phyloP scores from a whole-genome alignment of 1,139 yeast genomes.

The Lodderomyces oxycetoniae region DNA sequence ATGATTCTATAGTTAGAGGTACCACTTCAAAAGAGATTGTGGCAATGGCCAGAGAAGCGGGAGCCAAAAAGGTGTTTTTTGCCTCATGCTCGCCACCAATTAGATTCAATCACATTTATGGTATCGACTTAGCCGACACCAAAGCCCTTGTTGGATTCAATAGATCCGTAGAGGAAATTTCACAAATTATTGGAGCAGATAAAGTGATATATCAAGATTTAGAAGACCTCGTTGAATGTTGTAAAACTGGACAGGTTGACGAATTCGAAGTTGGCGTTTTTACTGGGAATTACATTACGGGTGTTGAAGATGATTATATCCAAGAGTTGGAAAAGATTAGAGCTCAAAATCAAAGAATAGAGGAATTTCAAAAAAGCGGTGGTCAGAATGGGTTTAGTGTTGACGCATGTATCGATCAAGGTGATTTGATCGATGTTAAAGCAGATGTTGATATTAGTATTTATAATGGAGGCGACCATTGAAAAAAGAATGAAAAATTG shows the following conservation, averaged over 20 bases:
- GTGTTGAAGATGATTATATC: slow-evolving; percentile 78
- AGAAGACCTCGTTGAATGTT: slow-evolving; percentile 76
- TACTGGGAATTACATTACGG: slow-evolving; percentile 90
- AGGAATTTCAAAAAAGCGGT: slow-evolving; percentile 28
- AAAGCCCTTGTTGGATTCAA: slow-evolving; percentile 88
- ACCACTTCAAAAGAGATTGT: slow-evolving; percentile 96
- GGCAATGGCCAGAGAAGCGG: slow-evolving; percentile 96
- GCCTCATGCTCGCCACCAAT: slow-evolving; percentile 98
- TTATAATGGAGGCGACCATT: slow-evolving; percentile 80
- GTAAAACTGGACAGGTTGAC: slow-evolving; percentile 45
- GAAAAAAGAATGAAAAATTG: slow-evolving; percentile 1
- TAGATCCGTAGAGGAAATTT: slow-evolving; percentile 68
- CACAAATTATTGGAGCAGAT: slow-evolving; percentile 85
- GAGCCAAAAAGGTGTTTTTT: slow-evolving; percentile 87
- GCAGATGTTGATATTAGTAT: slow-evolving; percentile 90
- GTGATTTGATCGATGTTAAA: slow-evolving; percentile 60
- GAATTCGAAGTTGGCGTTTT: slow-evolving; percentile 94
- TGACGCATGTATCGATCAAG: slow-evolving; percentile 44
- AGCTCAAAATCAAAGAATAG: slow-evolving; percentile 68
- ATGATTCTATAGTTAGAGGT: slow-evolving; percentile 96
- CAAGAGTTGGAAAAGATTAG: slow-evolving; percentile 79
- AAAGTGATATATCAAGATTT: slow-evolving; percentile 83
- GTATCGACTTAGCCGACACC: slow-evolving; percentile 94
- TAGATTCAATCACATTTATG: slow-evolving; percentile 91
- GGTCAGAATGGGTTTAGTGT: slow-evolving; percentile 31